phyloP scores from a whole-genome alignment of 108 stramenopile genomes.

The Discostella pseudostelligera region DNA sequence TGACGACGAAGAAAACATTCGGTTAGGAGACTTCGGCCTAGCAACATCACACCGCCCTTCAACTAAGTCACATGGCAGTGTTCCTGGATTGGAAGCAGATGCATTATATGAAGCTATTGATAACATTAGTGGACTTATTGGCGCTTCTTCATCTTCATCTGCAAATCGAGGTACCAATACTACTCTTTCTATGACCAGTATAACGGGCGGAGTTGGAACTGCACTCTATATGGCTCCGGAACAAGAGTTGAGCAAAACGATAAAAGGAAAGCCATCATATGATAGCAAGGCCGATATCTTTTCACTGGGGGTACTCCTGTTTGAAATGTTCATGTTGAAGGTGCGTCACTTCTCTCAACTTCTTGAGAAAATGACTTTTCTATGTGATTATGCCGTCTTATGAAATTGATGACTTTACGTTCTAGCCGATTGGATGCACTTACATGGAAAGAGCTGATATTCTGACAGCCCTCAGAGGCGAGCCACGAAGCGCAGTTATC shows the following conservation, averaged over 20 bases:
- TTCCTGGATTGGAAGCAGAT: constrained; percentile 41
- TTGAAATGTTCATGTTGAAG: constrained; percentile 69
- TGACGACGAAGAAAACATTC: constrained; percentile 46
- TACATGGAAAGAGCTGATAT: constrained; percentile 64
- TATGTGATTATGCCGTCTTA: too few relatives aligned
- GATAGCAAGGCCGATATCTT: constrained; percentile 83
- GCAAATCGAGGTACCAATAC: constrained; percentile 7
- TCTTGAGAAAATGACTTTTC: background rate
- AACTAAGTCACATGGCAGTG: constrained; percentile 14
- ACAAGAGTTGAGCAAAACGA: constrained; percentile 34
- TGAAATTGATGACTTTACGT: too few relatives aligned
- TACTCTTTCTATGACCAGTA: constrained; percentile 44
- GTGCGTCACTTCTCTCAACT: background rate
- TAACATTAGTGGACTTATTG: constrained; percentile 50
- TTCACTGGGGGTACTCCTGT: constrained; percentile 69
- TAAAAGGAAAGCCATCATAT: constrained; percentile 44
- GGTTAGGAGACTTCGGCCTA: constrained; percentile 79
- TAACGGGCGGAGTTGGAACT: constrained; percentile 85
- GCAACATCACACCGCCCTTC: constrained; percentile 44
- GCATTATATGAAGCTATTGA: constrained; percentile 59
- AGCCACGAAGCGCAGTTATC: constrained; percentile 21
- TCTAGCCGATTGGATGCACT: constrained; percentile 5
- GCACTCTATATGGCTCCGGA: constrained; percentile 75
- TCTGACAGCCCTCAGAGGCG: constrained; percentile 54
- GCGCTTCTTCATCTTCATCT: constrained; percentile 1